phyloP scores from a whole-genome alignment of 2,329 filamentous ascomycete genomes.

The Pyrenophora teres region DNA sequence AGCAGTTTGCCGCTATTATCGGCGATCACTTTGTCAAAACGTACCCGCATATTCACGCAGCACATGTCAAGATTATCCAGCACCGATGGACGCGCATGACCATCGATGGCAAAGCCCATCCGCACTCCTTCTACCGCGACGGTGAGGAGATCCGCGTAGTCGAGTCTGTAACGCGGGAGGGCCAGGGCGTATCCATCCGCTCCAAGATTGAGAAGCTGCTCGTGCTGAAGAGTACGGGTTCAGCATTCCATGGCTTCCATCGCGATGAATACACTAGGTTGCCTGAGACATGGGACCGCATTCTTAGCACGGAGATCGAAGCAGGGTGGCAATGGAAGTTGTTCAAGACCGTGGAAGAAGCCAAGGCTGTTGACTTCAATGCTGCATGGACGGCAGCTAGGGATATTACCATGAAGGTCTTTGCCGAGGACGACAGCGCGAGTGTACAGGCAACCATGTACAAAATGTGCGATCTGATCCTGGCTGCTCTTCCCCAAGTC shows the following conservation, averaged over 20 bases:
- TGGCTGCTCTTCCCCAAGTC: constrained; percentile 73
- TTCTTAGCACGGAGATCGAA: constrained; percentile 91
- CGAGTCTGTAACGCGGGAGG: constrained; percentile 69
- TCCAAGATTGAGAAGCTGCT: constrained; percentile 81
- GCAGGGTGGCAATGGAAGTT: constrained; percentile 82
- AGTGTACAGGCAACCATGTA: constrained; percentile 99
- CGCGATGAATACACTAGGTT: constrained; percentile 93
- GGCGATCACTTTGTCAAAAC: constrained; percentile 86
- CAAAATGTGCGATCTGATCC: constrained; percentile 91
- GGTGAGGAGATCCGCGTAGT: constrained; percentile 85
- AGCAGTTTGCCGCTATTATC: constrained; percentile 85
- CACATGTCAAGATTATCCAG: constrained; percentile 79
- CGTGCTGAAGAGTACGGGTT: constrained; percentile 95
- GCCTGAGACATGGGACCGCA: constrained; percentile 89
- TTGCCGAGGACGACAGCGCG: constrained; percentile 86
- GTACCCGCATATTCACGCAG: constrained; percentile 85
- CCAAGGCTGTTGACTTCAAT: constrained; percentile 74
- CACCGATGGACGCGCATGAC: constrained; percentile 92
- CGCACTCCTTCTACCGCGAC: constrained; percentile 92
- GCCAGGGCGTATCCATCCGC: constrained; percentile 72
- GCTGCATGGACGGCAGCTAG: constrained; percentile 77
- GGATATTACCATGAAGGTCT: constrained; percentile 84
- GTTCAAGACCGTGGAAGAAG: constrained; percentile 69
- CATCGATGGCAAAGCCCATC: constrained; percentile 86
- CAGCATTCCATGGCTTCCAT: constrained; percentile 92